These are phyloP conservation scores for Botryotinia calthae DNA, from an alignment of 2,329 filamentous ascomycete species.

Conservation along the genomic window DNA sequence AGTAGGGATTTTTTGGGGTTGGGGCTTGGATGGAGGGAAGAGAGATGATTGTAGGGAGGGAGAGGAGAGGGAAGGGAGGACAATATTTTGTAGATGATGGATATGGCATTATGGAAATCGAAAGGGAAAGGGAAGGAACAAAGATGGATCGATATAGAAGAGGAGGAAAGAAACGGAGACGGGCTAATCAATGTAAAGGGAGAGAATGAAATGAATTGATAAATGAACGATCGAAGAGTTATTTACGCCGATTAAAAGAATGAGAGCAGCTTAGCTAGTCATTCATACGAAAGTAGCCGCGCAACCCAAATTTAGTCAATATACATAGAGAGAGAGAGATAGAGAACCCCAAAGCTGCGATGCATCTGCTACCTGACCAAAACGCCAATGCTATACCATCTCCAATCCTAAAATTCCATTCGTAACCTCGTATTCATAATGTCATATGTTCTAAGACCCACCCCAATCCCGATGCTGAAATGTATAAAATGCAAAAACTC, in stretches of 20 bases:
- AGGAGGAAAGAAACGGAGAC: not conserved
- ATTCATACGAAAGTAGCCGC: not conserved
- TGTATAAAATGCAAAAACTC: slow-evolving; percentile 1
- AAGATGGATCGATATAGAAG: not conserved
- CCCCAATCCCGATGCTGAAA: slow-evolving; percentile 6
- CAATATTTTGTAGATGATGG: too few relatives aligned
- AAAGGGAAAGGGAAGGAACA: not conserved
- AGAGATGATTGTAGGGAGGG: not conserved
- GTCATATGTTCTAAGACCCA: slow-evolving; percentile 2
- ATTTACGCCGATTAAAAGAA: not conserved
- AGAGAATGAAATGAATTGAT: not conserved
- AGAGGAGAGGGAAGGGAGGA: too few relatives aligned
- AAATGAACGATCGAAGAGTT: not conserved
- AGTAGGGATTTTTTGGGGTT: not conserved
- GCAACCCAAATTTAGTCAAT: not conserved
- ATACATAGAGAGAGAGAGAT: not conserved
- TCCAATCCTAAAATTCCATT: slow-evolving; percentile 7
- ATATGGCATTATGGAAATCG: not conserved
- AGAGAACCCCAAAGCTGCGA: not conserved
- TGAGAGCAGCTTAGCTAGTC: not conserved
- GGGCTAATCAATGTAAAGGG: not conserved
- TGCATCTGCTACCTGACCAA: not conserved
- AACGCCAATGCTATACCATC: slow-evolving; percentile 16
- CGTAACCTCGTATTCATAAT: slow-evolving; percentile 13
- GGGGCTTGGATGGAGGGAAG: not conserved